Conservation (phyloP, 805 yeast species). For the Wickerhamiella sergipiensis region DNA sequence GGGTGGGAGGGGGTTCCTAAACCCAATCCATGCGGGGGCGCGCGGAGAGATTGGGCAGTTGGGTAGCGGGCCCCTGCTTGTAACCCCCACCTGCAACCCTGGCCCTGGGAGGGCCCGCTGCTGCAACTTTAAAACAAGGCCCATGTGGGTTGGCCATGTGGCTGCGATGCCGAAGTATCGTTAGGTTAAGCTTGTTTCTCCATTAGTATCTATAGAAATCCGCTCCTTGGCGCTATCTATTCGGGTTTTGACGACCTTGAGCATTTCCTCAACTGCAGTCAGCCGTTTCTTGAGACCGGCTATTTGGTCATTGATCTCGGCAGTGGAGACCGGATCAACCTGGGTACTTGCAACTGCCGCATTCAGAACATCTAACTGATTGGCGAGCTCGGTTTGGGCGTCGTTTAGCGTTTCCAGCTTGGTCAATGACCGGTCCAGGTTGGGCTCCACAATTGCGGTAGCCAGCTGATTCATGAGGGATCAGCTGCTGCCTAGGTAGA, state of each 20-base stretch:
- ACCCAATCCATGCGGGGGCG: background rate
- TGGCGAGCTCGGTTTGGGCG: constrained; percentile 14
- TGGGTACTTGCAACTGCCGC: constrained; percentile 9
- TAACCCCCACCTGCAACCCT: background rate
- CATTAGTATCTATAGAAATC: background rate
- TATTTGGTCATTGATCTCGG: constrained; percentile 1
- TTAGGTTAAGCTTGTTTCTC: background rate
- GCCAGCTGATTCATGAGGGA: constrained; percentile 4
- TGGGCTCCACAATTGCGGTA: constrained; percentile 3
- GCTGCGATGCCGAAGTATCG: no score
- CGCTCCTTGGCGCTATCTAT: background rate
- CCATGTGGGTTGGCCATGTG: no score
- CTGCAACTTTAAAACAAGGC: no score
- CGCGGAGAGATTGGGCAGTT: background rate
- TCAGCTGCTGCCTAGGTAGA: no score
- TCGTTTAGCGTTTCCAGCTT: constrained; percentile 15
- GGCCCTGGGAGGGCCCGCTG: background rate
- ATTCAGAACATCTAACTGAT: constrained; percentile 12
- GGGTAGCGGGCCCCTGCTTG: no score
- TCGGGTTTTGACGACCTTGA: background rate
- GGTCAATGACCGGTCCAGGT: background rate
- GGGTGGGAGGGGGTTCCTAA: background rate
- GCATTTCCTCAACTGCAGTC: constrained; percentile 9
- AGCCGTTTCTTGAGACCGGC: constrained; percentile 4
- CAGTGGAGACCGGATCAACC: constrained; percentile 5